These are phyloP conservation scores for Leishmania tarentolae DNA, from an alignment of 208 protist species.

Conservation along the genomic window DNA sequence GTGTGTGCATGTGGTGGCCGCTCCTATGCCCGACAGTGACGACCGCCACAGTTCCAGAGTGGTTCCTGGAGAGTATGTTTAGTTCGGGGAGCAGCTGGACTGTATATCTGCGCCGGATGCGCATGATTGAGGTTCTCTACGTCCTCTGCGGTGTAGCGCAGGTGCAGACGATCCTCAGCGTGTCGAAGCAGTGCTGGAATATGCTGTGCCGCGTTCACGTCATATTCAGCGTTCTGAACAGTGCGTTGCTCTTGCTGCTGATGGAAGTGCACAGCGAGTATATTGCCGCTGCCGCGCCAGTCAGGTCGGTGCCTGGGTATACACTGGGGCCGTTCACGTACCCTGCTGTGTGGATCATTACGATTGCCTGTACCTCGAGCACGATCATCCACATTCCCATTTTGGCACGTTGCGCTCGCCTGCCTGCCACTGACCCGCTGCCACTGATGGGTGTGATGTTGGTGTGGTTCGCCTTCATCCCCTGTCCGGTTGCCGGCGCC, in stretches of 20 bases:
- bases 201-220: constrained; percentile 78
- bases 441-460: constrained; percentile 69
- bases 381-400: constrained; percentile 85
- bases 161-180: constrained; percentile 51
- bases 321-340: constrained; percentile 76
- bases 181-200: constrained; percentile 41
- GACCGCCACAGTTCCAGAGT: constrained; percentile 34
- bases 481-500: constrained; percentile 52
- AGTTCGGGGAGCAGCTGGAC: constrained; percentile 26
- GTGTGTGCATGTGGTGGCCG: constrained; percentile 68
- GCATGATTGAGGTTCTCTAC: constrained; percentile 62
- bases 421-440: constrained; percentile 37
- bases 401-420: constrained; percentile 59
- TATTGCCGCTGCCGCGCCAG: constrained; percentile 29
- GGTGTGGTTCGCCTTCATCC: constrained; percentile 60
- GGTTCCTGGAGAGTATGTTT: constrained; percentile 22
- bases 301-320: constrained; percentile 44
- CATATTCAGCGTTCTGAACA: constrained; percentile 56
- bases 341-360: constrained; percentile 82
- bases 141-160: constrained; percentile 67
- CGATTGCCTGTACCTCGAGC: constrained; percentile 66
- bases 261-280: constrained; percentile 56
- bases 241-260: constrained; percentile 46
- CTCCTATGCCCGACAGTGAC: constrained; percentile 53
- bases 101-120: constrained; percentile 28